Evolutionary conservation across 495 filamentous ascomycete genomes (phyloP), one percentile per base, ranked within the genome.

Genomic region (Penicillium arizonense): DNA sequence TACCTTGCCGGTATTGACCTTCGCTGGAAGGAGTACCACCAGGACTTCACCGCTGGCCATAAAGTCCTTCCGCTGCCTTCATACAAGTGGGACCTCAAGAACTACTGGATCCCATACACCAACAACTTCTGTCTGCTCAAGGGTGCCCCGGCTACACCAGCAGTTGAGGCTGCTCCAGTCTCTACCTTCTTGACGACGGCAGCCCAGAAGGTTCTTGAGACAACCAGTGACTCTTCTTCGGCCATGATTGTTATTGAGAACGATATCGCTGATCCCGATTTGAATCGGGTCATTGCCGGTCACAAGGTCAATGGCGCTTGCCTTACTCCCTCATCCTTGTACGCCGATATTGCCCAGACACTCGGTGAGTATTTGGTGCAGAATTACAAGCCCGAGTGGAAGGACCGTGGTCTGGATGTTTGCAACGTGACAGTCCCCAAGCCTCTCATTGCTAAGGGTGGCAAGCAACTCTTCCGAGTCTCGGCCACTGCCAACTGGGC

Each of bases 41-140:
- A 81, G 20, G 86, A 89, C 63, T 93, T 89, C 61, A 66, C 67
- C 39, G 56, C 73, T 8, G 79, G 73, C 14, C 82, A 83, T 35
- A 76, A 81, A 30, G 76, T 91, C 11, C 69, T 94, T 2, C 70
- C 80, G 13, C 78, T 94, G 3, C 90, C 90, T 14, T 69, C 80
- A 3, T 96, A 96, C 61, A 81, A 80, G 9, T 96, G 86, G 72
- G 87, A 94, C 52, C 69, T 84, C 30, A 92, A 91, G 76, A 85
- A 87, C 57, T 90, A 91, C 68, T 94, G 90, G 90, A 81, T 92
- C 18, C 77, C 85, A 11, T 92, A 92, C 66, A 77, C 75, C 12
- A 84, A 87, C 51, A 72, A 81, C 55, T 82, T 77, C 67, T 77
- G 63, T 28, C 60, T 82, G 20, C 57, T 59, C 9, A 81, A 79